Conservation (phyloP, 352 stramenopile genomes). For the Phytophthora sp. region DNA sequence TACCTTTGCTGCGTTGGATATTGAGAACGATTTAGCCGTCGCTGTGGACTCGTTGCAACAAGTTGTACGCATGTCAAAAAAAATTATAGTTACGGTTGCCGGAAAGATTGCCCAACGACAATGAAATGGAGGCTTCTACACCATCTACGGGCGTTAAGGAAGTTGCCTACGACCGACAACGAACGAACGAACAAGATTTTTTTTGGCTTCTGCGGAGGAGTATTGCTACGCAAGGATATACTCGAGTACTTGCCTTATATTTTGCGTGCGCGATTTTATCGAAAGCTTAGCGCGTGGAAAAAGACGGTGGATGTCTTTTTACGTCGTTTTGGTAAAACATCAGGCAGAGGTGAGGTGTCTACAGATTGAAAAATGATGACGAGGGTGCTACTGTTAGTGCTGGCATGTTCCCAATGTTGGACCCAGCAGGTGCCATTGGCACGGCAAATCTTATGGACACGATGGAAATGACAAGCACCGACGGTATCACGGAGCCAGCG, state of each 20-base stretch:
- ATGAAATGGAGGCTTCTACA: too few relatives aligned
- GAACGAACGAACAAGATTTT: slow-evolving; percentile 5
- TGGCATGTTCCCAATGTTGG: neutral
- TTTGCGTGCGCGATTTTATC: slow-evolving; percentile 7
- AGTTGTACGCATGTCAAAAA: too few relatives aligned
- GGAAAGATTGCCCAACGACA: too few relatives aligned
- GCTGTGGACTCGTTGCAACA: too few relatives aligned
- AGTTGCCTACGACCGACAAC: slow-evolving; percentile 11
- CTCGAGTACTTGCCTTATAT: slow-evolving; percentile 13
- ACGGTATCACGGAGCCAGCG: neutral
- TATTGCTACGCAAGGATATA: slow-evolving; percentile 15
- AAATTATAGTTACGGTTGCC: too few relatives aligned
- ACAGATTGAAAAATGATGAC: neutral
- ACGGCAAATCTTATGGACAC: slow-evolving; percentile 5
- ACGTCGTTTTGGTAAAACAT: neutral
- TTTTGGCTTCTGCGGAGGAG: slow-evolving; percentile 11
- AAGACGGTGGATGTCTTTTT: slow-evolving; percentile 11
- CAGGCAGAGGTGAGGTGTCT: too few relatives aligned
- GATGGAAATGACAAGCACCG: neutral
- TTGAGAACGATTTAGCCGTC: too few relatives aligned
- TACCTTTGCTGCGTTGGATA: too few relatives aligned
- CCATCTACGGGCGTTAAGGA: neutral
- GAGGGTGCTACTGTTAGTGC: neutral
- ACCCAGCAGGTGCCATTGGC: slow-evolving; percentile 7
- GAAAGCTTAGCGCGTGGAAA: slow-evolving; percentile 5